A percentile compares a stretch with the other conserved stretches of the same genome.
Evolutionary conservation across 192 early-diverging fungal genomes (phyloP).

Genomic region (Linnemannia schmuckeri): DNA sequence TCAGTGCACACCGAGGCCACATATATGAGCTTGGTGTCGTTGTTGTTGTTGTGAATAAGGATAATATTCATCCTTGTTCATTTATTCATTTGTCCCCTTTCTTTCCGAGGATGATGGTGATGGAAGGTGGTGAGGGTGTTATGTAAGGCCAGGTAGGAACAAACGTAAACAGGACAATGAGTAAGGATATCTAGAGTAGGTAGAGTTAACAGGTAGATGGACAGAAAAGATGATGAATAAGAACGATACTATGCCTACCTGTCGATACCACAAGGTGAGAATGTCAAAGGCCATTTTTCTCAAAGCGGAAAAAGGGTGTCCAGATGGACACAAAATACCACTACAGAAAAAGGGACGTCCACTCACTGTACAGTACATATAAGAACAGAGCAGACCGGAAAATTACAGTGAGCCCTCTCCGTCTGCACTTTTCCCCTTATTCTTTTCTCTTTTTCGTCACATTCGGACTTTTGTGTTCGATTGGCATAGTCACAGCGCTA

Average conservation of each 20-base stretch:
- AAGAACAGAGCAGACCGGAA: not conserved
- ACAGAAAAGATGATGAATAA: too few relatives aligned
- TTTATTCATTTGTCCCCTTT: not conserved
- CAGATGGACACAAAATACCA: not conserved
- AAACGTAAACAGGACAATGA: too few relatives aligned
- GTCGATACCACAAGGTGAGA: not conserved
- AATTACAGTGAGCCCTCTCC: not conserved
- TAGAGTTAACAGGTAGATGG: too few relatives aligned
- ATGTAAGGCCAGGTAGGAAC: too few relatives aligned
- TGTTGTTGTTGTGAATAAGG: not conserved
- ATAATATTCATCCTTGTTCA: not conserved
- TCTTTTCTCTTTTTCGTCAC: not conserved
- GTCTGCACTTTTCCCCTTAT: too few relatives aligned
- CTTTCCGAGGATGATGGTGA: not conserved
- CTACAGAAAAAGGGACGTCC: not conserved
- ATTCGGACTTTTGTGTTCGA: not conserved
- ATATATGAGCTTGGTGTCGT: not conserved
- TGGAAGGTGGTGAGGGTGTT: too few relatives aligned
- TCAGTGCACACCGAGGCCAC: not conserved
- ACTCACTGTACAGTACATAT: too few relatives aligned
- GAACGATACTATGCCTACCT: too few relatives aligned
- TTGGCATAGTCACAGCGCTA: not conserved
- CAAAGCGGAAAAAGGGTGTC: conserved; percentile 9
- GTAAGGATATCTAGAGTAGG: too few relatives aligned
- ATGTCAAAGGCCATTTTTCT: not conserved